phyloP scores from a whole-genome alignment of 208 protist species.

The Angomonas ambiguus region DNA sequence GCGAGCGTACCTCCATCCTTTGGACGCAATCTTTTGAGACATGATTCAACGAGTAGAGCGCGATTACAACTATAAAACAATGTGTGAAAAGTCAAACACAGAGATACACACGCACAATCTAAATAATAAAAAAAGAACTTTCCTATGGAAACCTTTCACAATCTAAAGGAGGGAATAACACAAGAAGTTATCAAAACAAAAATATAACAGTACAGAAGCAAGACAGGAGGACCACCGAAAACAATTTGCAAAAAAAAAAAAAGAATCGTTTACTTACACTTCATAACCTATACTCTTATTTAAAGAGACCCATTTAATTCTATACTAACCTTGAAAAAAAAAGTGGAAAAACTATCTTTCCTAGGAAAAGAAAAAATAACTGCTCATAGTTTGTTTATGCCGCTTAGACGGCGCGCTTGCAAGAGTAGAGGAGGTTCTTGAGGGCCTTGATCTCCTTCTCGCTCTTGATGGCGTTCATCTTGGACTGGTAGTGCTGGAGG shows the following conservation, averaged over 20 bases:
- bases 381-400: background rate
- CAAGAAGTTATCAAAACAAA: too few species aligned
- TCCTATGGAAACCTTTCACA: too few species aligned
- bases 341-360: slow-evolving; percentile 12
- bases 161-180: too few species aligned
- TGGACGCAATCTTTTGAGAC: slow-evolving; percentile 46
- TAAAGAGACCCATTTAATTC: too few species aligned
- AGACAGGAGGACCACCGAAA: too few species aligned
- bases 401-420: slow-evolving; percentile 81
- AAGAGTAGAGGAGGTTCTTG: slow-evolving; percentile 87
- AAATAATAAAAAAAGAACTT: slow-evolving; percentile 9
- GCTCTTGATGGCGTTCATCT: slow-evolving; percentile 85
- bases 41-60: slow-evolving; percentile 19
- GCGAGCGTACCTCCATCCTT: slow-evolving; percentile 63
- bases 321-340: too few species aligned
- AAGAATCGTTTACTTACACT: slow-evolving; percentile 5
- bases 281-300: too few species aligned
- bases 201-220: too few species aligned
- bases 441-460: slow-evolving; percentile 85
- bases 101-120: background rate
- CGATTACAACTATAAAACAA: background rate
- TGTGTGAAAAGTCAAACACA: background rate
- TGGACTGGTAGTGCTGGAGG: slow-evolving; percentile 83
- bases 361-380: slow-evolving; percentile 9
- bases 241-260: slow-evolving; percentile 13